Base-by-base conservation (phyloP, 1,284 basidiomycete genomes). In the Sporisorium sorghi region DNA sequence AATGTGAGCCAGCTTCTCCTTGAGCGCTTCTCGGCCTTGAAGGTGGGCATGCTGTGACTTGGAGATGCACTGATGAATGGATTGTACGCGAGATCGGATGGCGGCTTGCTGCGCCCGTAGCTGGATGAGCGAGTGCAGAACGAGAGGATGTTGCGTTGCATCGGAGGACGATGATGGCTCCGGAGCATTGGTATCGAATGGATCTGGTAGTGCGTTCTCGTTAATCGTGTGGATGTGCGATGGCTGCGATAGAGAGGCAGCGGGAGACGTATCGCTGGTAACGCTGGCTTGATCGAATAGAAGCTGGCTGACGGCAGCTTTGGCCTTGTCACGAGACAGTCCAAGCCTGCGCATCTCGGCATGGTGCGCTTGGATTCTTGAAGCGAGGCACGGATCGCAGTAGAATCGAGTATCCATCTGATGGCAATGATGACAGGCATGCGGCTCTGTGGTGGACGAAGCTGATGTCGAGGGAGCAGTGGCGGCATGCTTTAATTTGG, bases 381-480 rank as follows among this genome's bases (percentile, higher is more conserved):
- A 65, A 37, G 57, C 37, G 47, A 77, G 54, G 32, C 77, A 78
- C 10, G 58, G 55, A 11, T 64, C 60, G 56, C 77, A 78, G 33
- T 59, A 78, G 61, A 78, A 78, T 32, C 59, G 59, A 4, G 65
- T 59, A 19, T 77, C 62, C 35, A 58, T 49, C 33, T 59, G 66
- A 35, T 60, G 66, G 24, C 77, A 78, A 26, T 78, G 59, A 1
- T 58, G 43, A 35, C 76, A 78, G 19, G 50, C 28, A 19, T 65
- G 54, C 5, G 68, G 33, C 5, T 37, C 23, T 17, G 14, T 40
- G 3, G 44, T 35, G 12, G 46, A 28, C 10, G 21, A 4, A 10
- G 48, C 24, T n/a, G 26, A 30, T 47, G 46, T 10, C 19, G 46
- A 19, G 12, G 57, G 42, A 40, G 55, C 42, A n/a, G 59, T 61